These are phyloP conservation scores for Trametes maxima DNA, from an alignment of 768 basidiomycete genomes.

Conservation along the genomic window DNA sequence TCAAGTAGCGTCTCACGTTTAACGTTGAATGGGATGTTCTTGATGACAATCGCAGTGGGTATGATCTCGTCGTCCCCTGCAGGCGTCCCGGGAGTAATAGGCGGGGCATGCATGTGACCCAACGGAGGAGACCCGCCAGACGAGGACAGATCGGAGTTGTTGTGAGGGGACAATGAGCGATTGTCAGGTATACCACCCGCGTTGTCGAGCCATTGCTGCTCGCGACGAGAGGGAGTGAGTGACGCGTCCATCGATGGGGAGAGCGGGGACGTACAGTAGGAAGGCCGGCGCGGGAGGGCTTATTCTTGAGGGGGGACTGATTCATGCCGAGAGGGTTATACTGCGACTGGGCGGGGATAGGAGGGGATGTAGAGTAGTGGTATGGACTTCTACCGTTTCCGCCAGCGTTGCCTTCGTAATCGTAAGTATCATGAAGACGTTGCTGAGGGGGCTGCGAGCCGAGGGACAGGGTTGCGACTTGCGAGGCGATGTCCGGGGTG, in stretches of 20 bases:
- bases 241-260: conserved; percentile 22
- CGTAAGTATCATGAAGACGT: conserved; percentile 86
- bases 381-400: conserved; percentile 59
- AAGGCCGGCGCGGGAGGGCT: conserved; percentile 68
- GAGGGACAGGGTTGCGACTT: conserved; percentile 54
- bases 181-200: conserved; percentile 52
- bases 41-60: conserved; percentile 99
- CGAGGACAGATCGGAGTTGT: conserved; percentile 88
- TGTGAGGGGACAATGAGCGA: conserved; percentile 82
- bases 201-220: conserved; percentile 87
- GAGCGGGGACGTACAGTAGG: conserved; percentile 61
- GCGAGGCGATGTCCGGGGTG: conserved; percentile 72
- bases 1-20: conserved; percentile 94
- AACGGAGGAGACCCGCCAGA: conserved; percentile 77
- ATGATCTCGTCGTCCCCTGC: conserved; percentile 88
- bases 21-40: conserved; percentile 99
- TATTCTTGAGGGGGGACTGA: conserved; percentile 76
- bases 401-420: conserved; percentile 67
- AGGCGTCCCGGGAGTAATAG: conserved; percentile 53
- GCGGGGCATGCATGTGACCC: conserved; percentile 42
- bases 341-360: conserved; percentile 54
- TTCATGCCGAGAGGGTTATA: conserved; percentile 56
- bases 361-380: conserved; percentile 69
- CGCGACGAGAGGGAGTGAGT: conserved; percentile 28
- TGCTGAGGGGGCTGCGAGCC: conserved; percentile 61